Evolutionary conservation across 83 land plant species (phyloP), one percentile per base, ranked within the genome.

Genomic region (Isoetes engelmannii): DNA sequence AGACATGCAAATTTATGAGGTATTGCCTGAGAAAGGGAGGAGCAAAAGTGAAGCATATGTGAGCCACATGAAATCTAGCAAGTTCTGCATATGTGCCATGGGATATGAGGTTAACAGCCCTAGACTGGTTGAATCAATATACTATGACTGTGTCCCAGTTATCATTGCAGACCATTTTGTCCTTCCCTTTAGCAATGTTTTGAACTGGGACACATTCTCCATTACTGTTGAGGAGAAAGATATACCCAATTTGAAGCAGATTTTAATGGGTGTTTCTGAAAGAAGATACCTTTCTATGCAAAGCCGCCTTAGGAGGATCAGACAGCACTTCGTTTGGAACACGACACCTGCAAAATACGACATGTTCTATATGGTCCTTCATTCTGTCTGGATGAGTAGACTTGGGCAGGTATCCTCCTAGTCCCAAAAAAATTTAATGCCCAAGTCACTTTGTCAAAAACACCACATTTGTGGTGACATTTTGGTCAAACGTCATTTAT

Each of bases 1-100:
- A 10, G 84, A 74, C 67, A 78, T 78, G 77, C 73, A 67, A 69
- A 78, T 78, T 45, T 78, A 78, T 47, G 81, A 78, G 53, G 77
- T 66, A 0, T 37, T 73, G 8, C 81, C 81, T 5, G 10, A 48
- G 8, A 1, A 13, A 17, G 12, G 68, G 44, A 47, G 77, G 2
- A 19, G 72, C 37, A 67, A 55, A 46, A 55, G 50, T 13, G 53
- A 28, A 61, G 48, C 68, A 4, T 78, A 78, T 63, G 19, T 69
- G 42, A 65, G 69, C 47, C 81, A 78, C 67, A 73, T 78, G 77
- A 78, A 68, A 44, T 9, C 13, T 48, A 78, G 81, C 72, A 78
- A 78, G 72, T 77, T 47, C 45, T 77, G 80, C 71, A 77, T 77
- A 46, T 77, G 80, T 50, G 71, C 80, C 19, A 73, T 73, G 80